Conservation (phyloP, 257 asterid species). For the Forsythia suspensa region DNA sequence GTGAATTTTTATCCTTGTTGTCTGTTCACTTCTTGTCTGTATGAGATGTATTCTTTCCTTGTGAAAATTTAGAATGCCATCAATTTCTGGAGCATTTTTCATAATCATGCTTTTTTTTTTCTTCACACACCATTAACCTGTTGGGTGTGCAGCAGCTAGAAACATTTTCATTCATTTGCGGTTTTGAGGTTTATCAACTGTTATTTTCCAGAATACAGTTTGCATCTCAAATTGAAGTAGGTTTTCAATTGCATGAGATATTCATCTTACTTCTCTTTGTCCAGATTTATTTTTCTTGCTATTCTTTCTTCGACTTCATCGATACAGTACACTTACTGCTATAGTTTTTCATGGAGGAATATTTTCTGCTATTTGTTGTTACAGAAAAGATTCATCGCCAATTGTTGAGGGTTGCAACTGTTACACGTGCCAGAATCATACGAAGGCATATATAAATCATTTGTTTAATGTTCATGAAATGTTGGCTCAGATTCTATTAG, state of each 20-base stretch:
- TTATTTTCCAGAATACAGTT: background rate
- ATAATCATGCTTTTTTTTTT: too few relatives aligned
- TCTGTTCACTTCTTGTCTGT: too few relatives aligned
- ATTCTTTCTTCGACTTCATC: background rate
- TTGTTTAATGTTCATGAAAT: conserved; percentile 86
- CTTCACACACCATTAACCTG: too few relatives aligned
- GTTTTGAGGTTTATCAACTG: too few relatives aligned
- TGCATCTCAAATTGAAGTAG: background rate
- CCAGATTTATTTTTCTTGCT: background rate
- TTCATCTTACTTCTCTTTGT: too few relatives aligned
- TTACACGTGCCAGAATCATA: conserved; percentile 85
- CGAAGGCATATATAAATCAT: conserved; percentile 92
- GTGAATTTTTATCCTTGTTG: too few relatives aligned
- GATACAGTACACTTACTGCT: background rate
- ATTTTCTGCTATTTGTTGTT: conserved; percentile 1
- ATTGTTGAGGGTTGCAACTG: conserved; percentile 65
- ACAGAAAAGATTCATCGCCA: conserved; percentile 80
- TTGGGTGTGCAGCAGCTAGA: too few relatives aligned
- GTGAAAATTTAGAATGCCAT: too few relatives aligned
- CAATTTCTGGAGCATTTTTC: too few relatives aligned
- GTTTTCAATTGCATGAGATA: background rate
- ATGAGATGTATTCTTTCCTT: too few relatives aligned
- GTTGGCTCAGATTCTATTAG: conserved; percentile 88
- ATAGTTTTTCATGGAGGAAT: background rate
- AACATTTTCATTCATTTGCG: too few relatives aligned